Conservation (phyloP, 2,329 filamentous ascomycete species). For the Pyrenophora teres region DNA sequence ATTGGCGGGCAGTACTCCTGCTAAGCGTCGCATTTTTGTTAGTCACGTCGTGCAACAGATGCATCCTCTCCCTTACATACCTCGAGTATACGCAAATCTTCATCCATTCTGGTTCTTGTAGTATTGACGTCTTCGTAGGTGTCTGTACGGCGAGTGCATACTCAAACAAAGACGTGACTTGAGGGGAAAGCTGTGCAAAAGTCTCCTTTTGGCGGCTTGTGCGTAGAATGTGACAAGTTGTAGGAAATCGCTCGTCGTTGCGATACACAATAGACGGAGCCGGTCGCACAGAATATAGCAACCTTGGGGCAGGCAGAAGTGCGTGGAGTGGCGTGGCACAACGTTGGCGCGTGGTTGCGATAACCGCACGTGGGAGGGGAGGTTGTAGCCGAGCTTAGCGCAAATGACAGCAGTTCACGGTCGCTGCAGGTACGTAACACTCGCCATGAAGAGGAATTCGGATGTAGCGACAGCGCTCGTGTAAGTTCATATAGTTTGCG, state of each 20-base stretch:
- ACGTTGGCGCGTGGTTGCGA: constrained; percentile 8
- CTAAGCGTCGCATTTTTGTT: constrained; percentile 48
- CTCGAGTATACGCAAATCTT: constrained; percentile 41
- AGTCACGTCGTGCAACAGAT: constrained; percentile 17
- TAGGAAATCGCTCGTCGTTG: constrained; percentile 1
- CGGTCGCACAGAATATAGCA: neutral
- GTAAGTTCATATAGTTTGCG: neutral
- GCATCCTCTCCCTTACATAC: constrained; percentile 21
- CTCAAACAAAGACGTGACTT: constrained; percentile 20
- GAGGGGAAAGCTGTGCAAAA: neutral
- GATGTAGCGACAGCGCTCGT: neutral
- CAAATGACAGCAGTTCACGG: neutral
- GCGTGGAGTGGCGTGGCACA: constrained; percentile 9
- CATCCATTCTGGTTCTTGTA: constrained; percentile 43
- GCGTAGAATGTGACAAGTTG: neutral
- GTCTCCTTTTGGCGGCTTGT: neutral
- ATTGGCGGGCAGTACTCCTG: constrained; percentile 74
- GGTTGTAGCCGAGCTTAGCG: constrained; percentile 19
- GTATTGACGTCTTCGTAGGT: constrained; percentile 28
- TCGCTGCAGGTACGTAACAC: constrained; percentile 1
- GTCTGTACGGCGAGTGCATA: constrained; percentile 30
- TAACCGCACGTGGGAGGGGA: constrained; percentile 1
- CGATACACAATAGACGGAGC: neutral
- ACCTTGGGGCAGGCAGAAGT: neutral
- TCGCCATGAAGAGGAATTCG: neutral